Conservation (phyloP, 768 basidiomycete genomes). For the Trametes punicea region DNA sequence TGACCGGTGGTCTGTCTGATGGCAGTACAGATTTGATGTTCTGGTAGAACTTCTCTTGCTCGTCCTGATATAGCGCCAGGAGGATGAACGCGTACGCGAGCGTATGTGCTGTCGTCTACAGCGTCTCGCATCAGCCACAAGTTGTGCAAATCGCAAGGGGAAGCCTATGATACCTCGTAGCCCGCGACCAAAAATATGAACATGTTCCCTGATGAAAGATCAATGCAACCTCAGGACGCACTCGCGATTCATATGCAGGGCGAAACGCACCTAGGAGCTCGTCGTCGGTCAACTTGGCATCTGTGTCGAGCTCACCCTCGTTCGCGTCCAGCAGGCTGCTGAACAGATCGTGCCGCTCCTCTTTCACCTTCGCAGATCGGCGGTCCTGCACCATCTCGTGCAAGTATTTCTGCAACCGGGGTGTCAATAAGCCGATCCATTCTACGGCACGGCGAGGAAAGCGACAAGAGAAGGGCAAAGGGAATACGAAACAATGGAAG, state of each 20-base stretch:
- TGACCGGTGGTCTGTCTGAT: conserved; percentile 27
- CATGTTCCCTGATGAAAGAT: conserved; percentile 32
- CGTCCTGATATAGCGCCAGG: conserved; percentile 39
- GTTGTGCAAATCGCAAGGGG: no score
- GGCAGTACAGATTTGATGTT: conserved; percentile 30
- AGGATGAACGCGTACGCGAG: conserved; percentile 33
- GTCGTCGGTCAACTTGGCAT: conserved; percentile 35
- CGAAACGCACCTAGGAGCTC: conserved; percentile 41
- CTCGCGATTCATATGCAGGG: no score
- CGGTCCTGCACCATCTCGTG: conserved; percentile 50
- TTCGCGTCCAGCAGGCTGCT: conserved; percentile 48
- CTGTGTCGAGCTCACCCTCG: conserved; percentile 32
- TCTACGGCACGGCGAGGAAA: no score
- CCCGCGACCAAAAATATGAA: conserved; percentile 44
- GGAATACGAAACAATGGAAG: neutral
- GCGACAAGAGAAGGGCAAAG: no score
- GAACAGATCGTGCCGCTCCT: conserved; percentile 47
- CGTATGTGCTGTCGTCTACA: conserved; percentile 34
- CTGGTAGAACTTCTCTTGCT: conserved; percentile 37
- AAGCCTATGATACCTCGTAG: conserved; percentile 43
- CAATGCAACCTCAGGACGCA: no score
- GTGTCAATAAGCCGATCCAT: neutral
- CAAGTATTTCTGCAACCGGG: conserved; percentile 40
- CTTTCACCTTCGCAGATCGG: conserved; percentile 31
- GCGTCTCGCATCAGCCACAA: neutral